Evolutionary conservation across 495 filamentous ascomycete genomes (phyloP), one percentile per base, ranked within the genome.

Genomic region (Hypoxylon cercidicola): DNA sequence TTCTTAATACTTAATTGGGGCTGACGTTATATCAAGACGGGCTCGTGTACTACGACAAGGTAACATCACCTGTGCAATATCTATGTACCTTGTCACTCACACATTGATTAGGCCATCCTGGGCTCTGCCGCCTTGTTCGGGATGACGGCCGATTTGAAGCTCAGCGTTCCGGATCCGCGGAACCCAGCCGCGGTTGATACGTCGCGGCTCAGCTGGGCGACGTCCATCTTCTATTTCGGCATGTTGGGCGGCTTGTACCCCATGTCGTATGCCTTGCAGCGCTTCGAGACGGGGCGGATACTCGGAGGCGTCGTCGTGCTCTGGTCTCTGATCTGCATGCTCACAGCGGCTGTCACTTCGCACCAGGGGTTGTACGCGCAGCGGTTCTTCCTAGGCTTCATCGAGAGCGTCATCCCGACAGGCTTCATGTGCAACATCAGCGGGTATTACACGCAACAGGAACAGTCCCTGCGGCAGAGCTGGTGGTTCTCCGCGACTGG

Each of bases 21-120:
- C 57, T 64, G 20, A 58, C n/a, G 4, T 4, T 23, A 46, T 47
- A 60, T 35, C 21, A 44, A 74, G 76, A 91, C 77, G 89, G 89
- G 10, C 78, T 93, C 46, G 88, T 91, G 6, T 93, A 91, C 72
- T 92, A 90, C 69, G 90, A 93, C 73, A 93, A 92, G 72, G 85
- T 83, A 58, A n/a, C 66, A 46, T 30, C 7, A 35, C 13, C 2
- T n/a, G 21, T 13, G 9, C 23, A n/a, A 47, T 13, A 34, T 12
- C 44, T 21, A 18, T 12, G 32, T 43, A 48, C 41, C 41, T 30
- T 45, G 28, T 60, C 15, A 51, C 62, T 45, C 34, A 13, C n/a
- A 28, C 19, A 1, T 19, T 55, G 0, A 37, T 3, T 51, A 88
- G 85, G 89, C 89, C 5, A 91, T 93, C 55, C 73, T 92, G 4